Conservation (phyloP, 2,329 filamentous ascomycete genomes). For the Epichloe gansuensis region DNA sequence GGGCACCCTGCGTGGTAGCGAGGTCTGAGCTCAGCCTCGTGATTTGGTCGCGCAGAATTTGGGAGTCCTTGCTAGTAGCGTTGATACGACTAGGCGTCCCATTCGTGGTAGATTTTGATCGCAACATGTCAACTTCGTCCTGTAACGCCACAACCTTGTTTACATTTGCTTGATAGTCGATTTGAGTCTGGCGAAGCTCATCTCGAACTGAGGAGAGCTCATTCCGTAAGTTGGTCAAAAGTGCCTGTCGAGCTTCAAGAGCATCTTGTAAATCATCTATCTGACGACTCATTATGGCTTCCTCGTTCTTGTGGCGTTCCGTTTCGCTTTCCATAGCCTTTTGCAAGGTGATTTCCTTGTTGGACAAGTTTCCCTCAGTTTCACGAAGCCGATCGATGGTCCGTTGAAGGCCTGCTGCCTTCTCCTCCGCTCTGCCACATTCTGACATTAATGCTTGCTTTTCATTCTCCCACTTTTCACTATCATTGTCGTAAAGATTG, state of each 20-base stretch:
- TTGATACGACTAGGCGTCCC: constrained; percentile 31
- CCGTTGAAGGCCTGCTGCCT: constrained; percentile 52
- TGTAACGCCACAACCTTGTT: constrained; percentile 58
- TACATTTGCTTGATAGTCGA: constrained; percentile 46
- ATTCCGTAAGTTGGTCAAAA: constrained; percentile 50
- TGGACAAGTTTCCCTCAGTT: constrained; percentile 52
- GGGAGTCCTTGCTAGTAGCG: constrained; percentile 46
- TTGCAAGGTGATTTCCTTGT: constrained; percentile 54
- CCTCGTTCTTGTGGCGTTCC: constrained; percentile 59
- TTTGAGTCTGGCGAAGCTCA: constrained; percentile 54
- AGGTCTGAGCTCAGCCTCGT: constrained; percentile 47
- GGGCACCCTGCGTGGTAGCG: constrained; percentile 40
- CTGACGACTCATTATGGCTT: constrained; percentile 57
- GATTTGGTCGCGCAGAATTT: constrained; percentile 50
- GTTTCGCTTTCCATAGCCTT: constrained; percentile 57
- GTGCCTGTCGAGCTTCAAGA: constrained; percentile 51
- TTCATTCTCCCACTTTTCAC: constrained; percentile 59
- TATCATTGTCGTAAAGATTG: constrained; percentile 56
- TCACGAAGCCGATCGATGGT: constrained; percentile 59
- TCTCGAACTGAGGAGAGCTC: constrained; percentile 56
- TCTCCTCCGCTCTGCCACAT: constrained; percentile 53
- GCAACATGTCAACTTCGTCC: constrained; percentile 64
- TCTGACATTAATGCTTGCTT: constrained; percentile 50
- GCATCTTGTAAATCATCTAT: constrained; percentile 63
- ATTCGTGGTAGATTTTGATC: constrained; percentile 20